Evolutionary conservation across 1,139 yeast genomes (phyloP).

Genomic region (Yamadazyma mexicana): DNA sequence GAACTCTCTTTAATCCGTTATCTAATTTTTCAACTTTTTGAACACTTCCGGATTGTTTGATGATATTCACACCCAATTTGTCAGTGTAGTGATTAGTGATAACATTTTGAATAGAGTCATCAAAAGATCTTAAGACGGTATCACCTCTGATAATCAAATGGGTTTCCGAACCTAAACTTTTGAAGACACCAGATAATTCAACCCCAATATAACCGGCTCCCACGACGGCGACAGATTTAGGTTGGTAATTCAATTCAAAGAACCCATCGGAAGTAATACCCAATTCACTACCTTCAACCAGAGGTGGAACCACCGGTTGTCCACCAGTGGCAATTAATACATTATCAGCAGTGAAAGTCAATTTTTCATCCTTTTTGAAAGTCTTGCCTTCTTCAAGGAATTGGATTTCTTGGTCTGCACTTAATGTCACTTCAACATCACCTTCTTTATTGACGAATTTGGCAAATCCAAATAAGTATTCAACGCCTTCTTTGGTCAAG

Average conservation of each 20-base stretch:
- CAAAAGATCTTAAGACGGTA: slow-evolving; percentile 84
- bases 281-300: slow-evolving; percentile 75
- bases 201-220: slow-evolving; percentile 99
- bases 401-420: slow-evolving; percentile 41
- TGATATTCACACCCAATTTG: slow-evolving; percentile 73
- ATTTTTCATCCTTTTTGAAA: slow-evolving; percentile 48
- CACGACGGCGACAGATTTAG: slow-evolving; percentile 87
- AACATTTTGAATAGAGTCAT: slow-evolving; percentile 73
- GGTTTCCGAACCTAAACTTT: slow-evolving; percentile 84
- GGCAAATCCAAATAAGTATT: slow-evolving; percentile 86
- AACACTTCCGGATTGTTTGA: slow-evolving; percentile 63
- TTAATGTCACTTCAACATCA: slow-evolving; percentile 69
- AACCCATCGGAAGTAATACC: slow-evolving; percentile 94
- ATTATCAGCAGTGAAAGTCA: slow-evolving; percentile 74
- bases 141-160: slow-evolving; percentile 89
- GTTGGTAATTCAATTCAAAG: slow-evolving; percentile 76
- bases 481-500: slow-evolving; percentile 84
- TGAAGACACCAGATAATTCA: slow-evolving; percentile 92
- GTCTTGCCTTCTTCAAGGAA: slow-evolving; percentile 32
- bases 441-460: slow-evolving; percentile 62
- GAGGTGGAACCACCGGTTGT: slow-evolving; percentile 66
- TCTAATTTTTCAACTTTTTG: slow-evolving; percentile 57
- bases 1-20: slow-evolving; percentile 63
- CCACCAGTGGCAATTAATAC: slow-evolving; percentile 95
- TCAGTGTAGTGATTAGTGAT: slow-evolving; percentile 77